phyloP scores from a whole-genome alignment of 1,139 yeast genomes.

The Suhomyces coccinellae region DNA sequence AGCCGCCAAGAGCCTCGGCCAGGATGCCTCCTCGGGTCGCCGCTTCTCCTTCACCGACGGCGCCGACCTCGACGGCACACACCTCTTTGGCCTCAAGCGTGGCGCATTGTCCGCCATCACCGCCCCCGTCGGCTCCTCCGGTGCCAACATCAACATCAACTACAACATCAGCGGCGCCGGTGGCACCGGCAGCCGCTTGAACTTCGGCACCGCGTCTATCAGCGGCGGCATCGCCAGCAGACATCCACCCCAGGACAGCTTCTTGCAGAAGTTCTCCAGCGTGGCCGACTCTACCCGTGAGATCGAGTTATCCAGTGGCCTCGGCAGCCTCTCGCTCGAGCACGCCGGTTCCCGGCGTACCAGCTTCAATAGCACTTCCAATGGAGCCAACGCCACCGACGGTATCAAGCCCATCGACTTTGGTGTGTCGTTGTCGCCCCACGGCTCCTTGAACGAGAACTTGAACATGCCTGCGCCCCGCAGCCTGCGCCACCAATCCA shows the following conservation, averaged over 20 bases:
- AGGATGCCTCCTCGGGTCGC: conserved; percentile 16
- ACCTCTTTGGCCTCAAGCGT: conserved; percentile 46
- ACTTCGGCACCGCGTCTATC: conserved; percentile 62
- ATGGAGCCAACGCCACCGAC: conserved; percentile 14
- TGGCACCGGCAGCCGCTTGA: no score
- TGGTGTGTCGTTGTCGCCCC: conserved; percentile 34
- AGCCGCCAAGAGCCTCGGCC: conserved; percentile 42
- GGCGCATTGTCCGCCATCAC: conserved; percentile 52
- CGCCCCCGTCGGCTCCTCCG: conserved; percentile 37
- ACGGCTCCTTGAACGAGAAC: conserved; percentile 53
- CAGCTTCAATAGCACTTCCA: conserved; percentile 33
- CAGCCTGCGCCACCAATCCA: conserved; percentile 55
- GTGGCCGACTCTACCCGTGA: conserved; percentile 82
- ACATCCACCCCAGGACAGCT: conserved; percentile 51
- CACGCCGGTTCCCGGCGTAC: conserved; percentile 45
- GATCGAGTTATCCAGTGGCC: conserved; percentile 51
- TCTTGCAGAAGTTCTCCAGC: conserved; percentile 66
- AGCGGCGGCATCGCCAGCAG: conserved; percentile 57
- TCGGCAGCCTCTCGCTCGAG: conserved; percentile 33
- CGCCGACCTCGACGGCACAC: conserved; percentile 41
- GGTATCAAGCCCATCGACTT: conserved; percentile 24
- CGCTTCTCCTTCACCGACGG: conserved; percentile 46
- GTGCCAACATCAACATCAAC: conserved; percentile 11
- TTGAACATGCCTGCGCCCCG: conserved; percentile 44
- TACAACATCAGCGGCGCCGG: conserved; percentile 13